Conservation (phyloP, 345 rosid genomes). For the Moricandia arvensis region DNA sequence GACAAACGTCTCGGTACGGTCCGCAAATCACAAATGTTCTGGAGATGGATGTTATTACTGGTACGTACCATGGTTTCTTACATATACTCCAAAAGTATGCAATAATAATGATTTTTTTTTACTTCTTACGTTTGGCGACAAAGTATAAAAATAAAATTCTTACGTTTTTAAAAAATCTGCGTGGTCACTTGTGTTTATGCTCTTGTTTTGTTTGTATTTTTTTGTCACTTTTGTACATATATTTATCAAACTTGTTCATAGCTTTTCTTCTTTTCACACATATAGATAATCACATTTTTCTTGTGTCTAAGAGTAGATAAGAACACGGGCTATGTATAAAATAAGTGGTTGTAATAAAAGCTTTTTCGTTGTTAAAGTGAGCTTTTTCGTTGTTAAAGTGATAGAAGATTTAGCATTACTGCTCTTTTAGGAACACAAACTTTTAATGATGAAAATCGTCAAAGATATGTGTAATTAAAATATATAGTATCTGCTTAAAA, state of each 20-base stretch:
- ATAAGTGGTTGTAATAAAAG: background rate
- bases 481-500: background rate
- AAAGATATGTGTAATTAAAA: background rate
- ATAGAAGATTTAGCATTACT: background rate
- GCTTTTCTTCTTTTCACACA: constrained; percentile 30
- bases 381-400: background rate
- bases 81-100: background rate
- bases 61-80: constrained; percentile 39
- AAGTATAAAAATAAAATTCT: background rate
- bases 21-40: constrained; percentile 87
- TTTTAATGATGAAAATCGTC: background rate
- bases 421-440: background rate
- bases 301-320: background rate
- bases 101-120: background rate
- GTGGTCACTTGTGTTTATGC: constrained; percentile 15
- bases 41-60: constrained; percentile 87
- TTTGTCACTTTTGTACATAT: background rate
- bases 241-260: constrained; percentile 9
- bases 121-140: constrained; percentile 4
- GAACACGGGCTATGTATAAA: background rate
- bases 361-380: background rate
- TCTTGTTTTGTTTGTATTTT: constrained; percentile 26
- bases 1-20: constrained; percentile 77
- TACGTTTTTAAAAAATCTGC: constrained; percentile 23
- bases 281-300: background rate